Evolutionary conservation across 2,329 filamentous ascomycete genomes (phyloP), one percentile per base, ranked within the genome.

Genomic region (Fusarium praegraminearum): DNA sequence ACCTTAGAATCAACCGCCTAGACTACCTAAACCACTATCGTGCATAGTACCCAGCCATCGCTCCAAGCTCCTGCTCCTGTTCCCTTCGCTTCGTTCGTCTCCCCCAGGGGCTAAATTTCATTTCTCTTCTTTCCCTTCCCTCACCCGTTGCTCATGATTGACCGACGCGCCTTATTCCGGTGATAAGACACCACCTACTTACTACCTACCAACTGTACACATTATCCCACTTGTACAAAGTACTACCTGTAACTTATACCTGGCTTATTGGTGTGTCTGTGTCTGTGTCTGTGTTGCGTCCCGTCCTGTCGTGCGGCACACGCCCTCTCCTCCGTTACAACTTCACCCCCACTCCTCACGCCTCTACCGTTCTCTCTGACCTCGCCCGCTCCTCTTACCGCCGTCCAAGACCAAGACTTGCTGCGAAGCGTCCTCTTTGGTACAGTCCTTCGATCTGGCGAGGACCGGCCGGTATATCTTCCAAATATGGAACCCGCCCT

Each of bases 401-500:
- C 65, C 43, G 55, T 22, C 57, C 49, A 54, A 32, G 28, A 53
- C 47, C 63, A 64, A 59, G 63, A 51, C 47, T 46, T 71, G 58
- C 52, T 41, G 56, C 55, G 55, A 69, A 65, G 45, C 50, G 56
- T 69, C 61, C 54, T 53, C 54, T 60, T 64, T 54, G 50, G 67
- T 40, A 33, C 43, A 30, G 62, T 67, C 41, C 38, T 57, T 62
- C 24, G 57, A 20, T n/a, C 26, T 68, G 67, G 47, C 64, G 63
- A 67, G 57, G 41, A 56, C 68, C 68, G 41, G 68, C 66, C 58
- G 67, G 68, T 71, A 71, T 71, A 73, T 63, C 62, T 62, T 57
- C 70, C 65, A 61, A 73, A 73, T 67, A 75, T 73, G 71, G 74
- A 74, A 66, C 60, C 69, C 41, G 64, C 65, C 67, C 72, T 69